A percentile compares a stretch with the other conserved stretches of the same genome.
Conservation (phyloP, 306 rosid genomes). For the Glycine tomentella region DNA sequence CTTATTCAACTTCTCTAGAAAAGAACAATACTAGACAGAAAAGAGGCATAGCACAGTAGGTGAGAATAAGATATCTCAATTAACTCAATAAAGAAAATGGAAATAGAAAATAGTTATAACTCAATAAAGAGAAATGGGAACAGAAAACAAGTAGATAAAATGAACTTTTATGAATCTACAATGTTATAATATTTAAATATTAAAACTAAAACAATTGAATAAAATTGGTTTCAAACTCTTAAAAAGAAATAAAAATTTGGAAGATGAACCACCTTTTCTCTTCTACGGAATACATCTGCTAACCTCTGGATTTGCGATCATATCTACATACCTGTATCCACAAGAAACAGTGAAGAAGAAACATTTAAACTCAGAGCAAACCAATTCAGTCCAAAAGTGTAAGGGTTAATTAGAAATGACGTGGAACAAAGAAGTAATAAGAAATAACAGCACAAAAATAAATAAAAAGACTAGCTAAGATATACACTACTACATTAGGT, state of each 20-base stretch:
- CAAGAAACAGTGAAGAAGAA: constrained; percentile 41
- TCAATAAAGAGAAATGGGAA: not conserved
- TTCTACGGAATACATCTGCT: constrained; percentile 89
- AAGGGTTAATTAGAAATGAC: constrained; percentile 33
- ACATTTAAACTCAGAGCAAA: constrained; percentile 34
- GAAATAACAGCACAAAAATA: constrained; percentile 7
- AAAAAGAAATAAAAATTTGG: constrained; percentile 13
- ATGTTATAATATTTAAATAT: not conserved
- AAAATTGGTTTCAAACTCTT: not conserved
- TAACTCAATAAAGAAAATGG: constrained; percentile 2
- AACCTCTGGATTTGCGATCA: constrained; percentile 98
- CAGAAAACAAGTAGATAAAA: not conserved
- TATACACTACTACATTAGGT: too few relatives aligned
- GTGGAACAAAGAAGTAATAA: constrained; percentile 2
- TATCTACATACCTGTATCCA: constrained; percentile 80
- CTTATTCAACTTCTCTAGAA: not conserved
- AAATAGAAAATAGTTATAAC: not conserved
- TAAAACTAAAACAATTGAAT: constrained; percentile 25
- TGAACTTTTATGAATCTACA: constrained; percentile 19
- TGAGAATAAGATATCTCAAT: not conserved
- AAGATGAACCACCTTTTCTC: constrained; percentile 80
- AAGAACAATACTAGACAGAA: not conserved
- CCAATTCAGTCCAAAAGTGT: too few relatives aligned
- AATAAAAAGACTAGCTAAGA: constrained; percentile 1
- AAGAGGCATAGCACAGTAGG: not conserved